These are phyloP conservation scores for Gaultheria prostrata DNA, from an alignment of 148 eudicot genomes.

Conservation along the genomic window DNA sequence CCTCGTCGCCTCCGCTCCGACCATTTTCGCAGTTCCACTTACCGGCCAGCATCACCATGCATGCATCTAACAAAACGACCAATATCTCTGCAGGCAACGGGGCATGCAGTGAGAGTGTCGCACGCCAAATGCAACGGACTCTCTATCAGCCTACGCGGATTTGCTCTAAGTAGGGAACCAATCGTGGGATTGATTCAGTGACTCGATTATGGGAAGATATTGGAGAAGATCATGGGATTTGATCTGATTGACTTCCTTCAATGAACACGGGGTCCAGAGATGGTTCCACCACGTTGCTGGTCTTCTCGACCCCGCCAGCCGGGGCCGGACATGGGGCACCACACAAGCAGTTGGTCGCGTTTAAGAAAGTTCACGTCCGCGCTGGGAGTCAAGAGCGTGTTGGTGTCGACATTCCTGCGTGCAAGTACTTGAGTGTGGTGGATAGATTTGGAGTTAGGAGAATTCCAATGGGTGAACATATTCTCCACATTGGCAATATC, in stretches of 20 bases:
- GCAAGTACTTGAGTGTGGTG: slow-evolving; percentile 77
- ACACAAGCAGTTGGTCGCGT: slow-evolving; percentile 65
- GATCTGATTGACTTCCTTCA: too few species aligned
- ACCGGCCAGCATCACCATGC: slow-evolving; percentile 39
- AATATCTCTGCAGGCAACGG: slow-evolving; percentile 16
- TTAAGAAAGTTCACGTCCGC: slow-evolving; percentile 53
- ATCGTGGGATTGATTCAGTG: too few species aligned
- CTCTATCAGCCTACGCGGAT: slow-evolving; percentile 41
- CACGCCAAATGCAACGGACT: slow-evolving; percentile 62
- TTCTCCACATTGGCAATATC: slow-evolving; percentile 58
- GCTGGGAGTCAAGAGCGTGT: slow-evolving; percentile 55
- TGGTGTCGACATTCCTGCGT: slow-evolving; percentile 52
- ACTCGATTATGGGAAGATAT: too few species aligned
- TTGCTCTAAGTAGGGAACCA: too few species aligned
- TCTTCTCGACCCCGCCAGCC: slow-evolving; percentile 58
- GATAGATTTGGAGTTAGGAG: slow-evolving; percentile 66
- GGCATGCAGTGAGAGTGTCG: slow-evolving; percentile 58
- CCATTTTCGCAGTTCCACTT: slow-evolving; percentile 43
- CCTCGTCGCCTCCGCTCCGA: slow-evolving; percentile 51
- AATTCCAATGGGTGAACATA: slow-evolving; percentile 74
- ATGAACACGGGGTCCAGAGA: slow-evolving; percentile 59
- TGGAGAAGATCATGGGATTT: too few species aligned
- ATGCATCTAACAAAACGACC: slow-evolving; percentile 27
- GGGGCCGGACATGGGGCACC: slow-evolving; percentile 59
- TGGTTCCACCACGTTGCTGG: slow-evolving; percentile 73